Conservation (phyloP, 164 flowering plant species). For the Stephania japonica region DNA sequence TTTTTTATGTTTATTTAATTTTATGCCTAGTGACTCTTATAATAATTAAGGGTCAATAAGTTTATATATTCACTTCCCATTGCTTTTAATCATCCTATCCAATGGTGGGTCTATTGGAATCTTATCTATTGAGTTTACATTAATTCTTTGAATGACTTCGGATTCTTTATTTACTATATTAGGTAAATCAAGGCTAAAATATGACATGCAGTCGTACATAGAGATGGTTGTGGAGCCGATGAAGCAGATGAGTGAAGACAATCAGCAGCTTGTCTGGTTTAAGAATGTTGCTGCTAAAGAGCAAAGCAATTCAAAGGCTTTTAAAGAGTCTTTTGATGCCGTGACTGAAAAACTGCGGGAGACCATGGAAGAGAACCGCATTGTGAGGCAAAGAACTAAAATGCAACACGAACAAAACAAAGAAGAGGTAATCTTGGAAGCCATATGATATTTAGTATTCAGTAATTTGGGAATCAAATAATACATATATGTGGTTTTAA, state of each 20-base stretch:
- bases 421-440: slow-evolving; percentile 56
- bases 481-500: not conserved
- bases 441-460: not conserved
- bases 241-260: slow-evolving; percentile 78
- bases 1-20: too few relatives aligned
- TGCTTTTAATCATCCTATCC: not conserved
- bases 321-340: slow-evolving; percentile 41
- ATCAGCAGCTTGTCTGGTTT: slow-evolving; percentile 53
- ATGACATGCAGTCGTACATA: slow-evolving; percentile 67
- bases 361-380: slow-evolving; percentile 46
- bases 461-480: not conserved
- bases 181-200: slow-evolving; percentile 73
- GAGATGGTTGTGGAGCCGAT: slow-evolving; percentile 67
- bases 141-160: not conserved
- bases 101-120: not conserved
- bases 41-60: too few relatives aligned
- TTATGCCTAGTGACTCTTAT: too few relatives aligned
- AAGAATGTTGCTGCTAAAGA: slow-evolving; percentile 48
- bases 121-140: not conserved
- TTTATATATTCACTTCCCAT: too few relatives aligned
- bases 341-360: slow-evolving; percentile 53
- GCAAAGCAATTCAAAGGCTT: slow-evolving; percentile 36
- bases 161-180: not conserved
- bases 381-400: slow-evolving; percentile 57
- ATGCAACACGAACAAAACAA: slow-evolving; percentile 59